Conservation (phyloP, 331 rosid species). For the Erythrophleum ivorense region DNA sequence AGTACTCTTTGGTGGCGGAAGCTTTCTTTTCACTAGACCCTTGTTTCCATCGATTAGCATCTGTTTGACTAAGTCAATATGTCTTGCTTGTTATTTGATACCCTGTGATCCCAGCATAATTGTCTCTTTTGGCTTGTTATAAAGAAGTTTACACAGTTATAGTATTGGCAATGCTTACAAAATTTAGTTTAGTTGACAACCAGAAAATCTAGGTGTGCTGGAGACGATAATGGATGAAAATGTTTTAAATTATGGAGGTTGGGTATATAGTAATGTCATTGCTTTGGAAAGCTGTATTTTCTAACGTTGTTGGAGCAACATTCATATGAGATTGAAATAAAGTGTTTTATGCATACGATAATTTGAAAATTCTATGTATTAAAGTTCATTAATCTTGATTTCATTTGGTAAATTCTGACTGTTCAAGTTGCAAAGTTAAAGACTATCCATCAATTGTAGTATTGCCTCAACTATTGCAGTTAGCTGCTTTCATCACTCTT, state of each 20-base stretch:
- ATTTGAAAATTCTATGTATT: constrained; percentile 12
- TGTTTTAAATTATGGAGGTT: constrained; percentile 14
- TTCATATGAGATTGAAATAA: neutral
- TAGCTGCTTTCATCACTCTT: constrained; percentile 12
- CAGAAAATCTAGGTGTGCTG: neutral
- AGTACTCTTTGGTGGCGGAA: constrained; percentile 24
- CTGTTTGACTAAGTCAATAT: neutral
- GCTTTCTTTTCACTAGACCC: constrained; percentile 27
- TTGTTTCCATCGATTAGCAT: neutral
- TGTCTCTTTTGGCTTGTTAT: neutral
- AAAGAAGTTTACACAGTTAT: constrained; percentile 6
- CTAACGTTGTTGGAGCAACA: constrained; percentile 18
- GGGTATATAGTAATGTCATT: constrained; percentile 24
- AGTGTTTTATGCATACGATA: constrained; percentile 25
- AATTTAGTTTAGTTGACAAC: neutral
- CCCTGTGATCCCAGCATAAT: constrained; percentile 1
- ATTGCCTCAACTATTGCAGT: constrained; percentile 23
- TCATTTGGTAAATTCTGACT: constrained; percentile 25
- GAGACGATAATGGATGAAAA: constrained; percentile 31
- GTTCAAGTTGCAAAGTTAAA: constrained; percentile 19
- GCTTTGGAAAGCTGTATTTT: constrained; percentile 5
- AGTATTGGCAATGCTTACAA: constrained; percentile 5
- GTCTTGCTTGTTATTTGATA: constrained; percentile 7
- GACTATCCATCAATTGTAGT: constrained; percentile 21
- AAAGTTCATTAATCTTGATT: constrained; percentile 9